Conservation (phyloP, 305 asterid species). For the Solanum chacoense region DNA sequence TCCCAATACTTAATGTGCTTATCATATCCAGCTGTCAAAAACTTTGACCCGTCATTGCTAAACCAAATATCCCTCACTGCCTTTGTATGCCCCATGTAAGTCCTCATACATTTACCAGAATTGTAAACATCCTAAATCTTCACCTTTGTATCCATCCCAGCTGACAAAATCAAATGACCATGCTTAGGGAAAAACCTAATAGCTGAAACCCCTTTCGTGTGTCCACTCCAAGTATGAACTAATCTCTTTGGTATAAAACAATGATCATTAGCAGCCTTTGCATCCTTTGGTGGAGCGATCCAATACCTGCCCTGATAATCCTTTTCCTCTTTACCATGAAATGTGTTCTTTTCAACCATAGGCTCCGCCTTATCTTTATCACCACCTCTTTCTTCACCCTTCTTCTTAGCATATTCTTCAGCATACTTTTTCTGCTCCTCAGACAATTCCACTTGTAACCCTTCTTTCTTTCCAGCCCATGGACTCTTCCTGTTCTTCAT, state of each 20-base stretch:
- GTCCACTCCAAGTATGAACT: slow-evolving; percentile 97
- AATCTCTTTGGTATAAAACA: slow-evolving; percentile 87
- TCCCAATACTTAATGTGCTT: slow-evolving; percentile 98
- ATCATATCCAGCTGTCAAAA: slow-evolving; percentile 87
- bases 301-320: slow-evolving; percentile 97
- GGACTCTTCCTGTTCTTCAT: slow-evolving; percentile 92
- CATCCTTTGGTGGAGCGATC: slow-evolving; percentile 93
- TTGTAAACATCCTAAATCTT: slow-evolving; percentile 92
- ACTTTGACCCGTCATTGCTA: slow-evolving; percentile 78
- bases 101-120: slow-evolving; percentile 90
- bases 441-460: slow-evolving; percentile 60
- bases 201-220: slow-evolving; percentile 90
- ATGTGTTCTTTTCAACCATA: slow-evolving; percentile 57
- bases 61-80: slow-evolving; percentile 91
- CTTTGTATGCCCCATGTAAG: slow-evolving; percentile 94
- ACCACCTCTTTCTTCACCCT: slow-evolving; percentile 72
- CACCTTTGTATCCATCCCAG: slow-evolving; percentile 93
- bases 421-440: slow-evolving; percentile 99
- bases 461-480: slow-evolving; percentile 83
- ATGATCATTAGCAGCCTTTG: slow-evolving; percentile 86
- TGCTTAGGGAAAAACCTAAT: slow-evolving; percentile 86
- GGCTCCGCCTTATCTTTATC: slow-evolving; percentile 53
- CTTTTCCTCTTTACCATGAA: slow-evolving; percentile 87
- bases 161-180: slow-evolving; percentile 89
- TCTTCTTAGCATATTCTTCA: slow-evolving; percentile 89